Base-by-base conservation (phyloP, 352 stramenopile genomes). In the Pythium utonaiense region DNA sequence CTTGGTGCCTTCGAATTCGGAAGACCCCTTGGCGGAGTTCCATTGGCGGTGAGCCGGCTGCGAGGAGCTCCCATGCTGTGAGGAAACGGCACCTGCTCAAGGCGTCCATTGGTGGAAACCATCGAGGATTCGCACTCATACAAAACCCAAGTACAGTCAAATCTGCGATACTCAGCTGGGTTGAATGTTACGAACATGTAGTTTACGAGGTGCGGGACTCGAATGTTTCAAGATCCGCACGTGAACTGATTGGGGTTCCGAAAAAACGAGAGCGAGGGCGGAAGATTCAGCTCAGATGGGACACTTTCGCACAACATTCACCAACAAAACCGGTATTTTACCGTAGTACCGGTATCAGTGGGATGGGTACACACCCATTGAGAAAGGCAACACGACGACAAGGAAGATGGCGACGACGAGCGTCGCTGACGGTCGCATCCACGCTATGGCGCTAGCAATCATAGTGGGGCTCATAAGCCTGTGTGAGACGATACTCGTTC, bases 41-140 rank as follows among this genome's bases (percentile, higher is more conserved):
- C 17, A 24, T 52, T 34, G 31, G 19, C 19, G 16, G n/a, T n/a
- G 13, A 33, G 31, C 19, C 28, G 51, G 19, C 51, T 30, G 27
- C 27, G 38, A 27, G 6, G 17, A 33, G 38, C 33, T 45, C n/a
- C 38, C 38, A 27, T 45, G 38, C 38, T 45, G 38, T 45, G 38
- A 45, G 38, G 38, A 45, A 45, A 19, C 38, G 38, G 13, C 33
- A 12, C 38, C 12, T 5, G 9, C 28, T 33, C n/a, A n/a, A 27
- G 38, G 17, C 38, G 21, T 6, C 38, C 17, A 62, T 61, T 61
- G 60, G 52, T 24, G 44, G 42, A 58, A 53, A 24, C n/a, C 4
- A 24, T 9, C 30, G 42, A 64, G 28, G 60, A 67, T 67, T 67
- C 60, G 14, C 14, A 12, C 2, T 17, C 36, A 62, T 67, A 67